These are phyloP conservation scores for Colletotrichum viniferum DNA, from an alignment of 2,329 filamentous ascomycete genomes.

Conservation along the genomic window DNA sequence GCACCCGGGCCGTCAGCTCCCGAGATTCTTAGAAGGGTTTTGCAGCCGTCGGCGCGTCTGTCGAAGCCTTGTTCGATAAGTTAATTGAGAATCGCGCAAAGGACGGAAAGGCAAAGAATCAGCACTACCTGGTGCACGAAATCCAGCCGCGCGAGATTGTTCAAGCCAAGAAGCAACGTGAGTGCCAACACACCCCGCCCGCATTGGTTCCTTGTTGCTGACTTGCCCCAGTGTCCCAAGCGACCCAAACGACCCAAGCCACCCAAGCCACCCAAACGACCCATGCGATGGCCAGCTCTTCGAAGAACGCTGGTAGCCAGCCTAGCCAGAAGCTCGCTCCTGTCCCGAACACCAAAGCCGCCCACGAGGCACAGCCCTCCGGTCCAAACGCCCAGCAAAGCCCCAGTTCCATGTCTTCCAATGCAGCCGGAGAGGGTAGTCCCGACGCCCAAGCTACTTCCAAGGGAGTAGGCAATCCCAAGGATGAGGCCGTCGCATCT, in stretches of 20 bases:
- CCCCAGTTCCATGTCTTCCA: not conserved
- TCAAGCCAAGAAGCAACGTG: not conserved
- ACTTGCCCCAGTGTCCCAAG: not conserved
- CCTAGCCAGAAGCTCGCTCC: not conserved
- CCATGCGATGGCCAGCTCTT: not conserved
- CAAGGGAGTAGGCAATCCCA: not conserved
- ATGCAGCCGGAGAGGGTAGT: not conserved
- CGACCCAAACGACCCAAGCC: not conserved
- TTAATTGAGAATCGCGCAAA: not conserved
- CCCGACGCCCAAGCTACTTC: not conserved
- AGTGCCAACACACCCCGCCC: not conserved
- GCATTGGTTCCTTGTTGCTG: not conserved
- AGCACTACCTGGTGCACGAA: not conserved
- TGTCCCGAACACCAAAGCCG: not conserved
- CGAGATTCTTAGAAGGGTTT: not conserved
- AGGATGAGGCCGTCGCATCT: not conserved
- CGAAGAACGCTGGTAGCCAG: not conserved
- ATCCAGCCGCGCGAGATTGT: not conserved
- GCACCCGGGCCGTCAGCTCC: not conserved
- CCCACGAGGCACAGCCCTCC: not conserved
- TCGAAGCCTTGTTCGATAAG: not conserved
- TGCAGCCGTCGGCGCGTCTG: not conserved
- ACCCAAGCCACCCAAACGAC: no score
- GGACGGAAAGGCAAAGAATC: not conserved
- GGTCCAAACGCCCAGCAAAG: not conserved